Percentiles rank a stretch among this genome's conserved stretches.
Conservation (phyloP, 306 rosid genomes). For the Ceratonia siliqua region DNA sequence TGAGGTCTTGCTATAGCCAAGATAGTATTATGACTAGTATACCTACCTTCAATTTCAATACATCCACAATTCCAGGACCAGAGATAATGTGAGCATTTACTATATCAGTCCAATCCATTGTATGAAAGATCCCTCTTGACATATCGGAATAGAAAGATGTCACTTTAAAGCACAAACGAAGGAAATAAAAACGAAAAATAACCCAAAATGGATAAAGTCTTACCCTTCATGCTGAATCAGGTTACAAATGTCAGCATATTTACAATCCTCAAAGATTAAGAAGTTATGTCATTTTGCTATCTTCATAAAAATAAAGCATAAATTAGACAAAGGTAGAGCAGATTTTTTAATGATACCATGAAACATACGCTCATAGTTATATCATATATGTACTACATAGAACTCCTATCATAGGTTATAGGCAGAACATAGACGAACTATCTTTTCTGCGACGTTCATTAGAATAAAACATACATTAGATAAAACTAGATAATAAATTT, state of each 20-base stretch:
- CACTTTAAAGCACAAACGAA: neutral
- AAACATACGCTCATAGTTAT: slow-evolving; percentile 10
- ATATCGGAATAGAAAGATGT: slow-evolving; percentile 21
- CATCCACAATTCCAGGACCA: slow-evolving; percentile 93
- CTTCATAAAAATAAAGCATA: slow-evolving; percentile 46
- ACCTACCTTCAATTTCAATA: slow-evolving; percentile 80
- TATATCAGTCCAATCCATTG: slow-evolving; percentile 94
- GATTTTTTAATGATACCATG: slow-evolving; percentile 5
- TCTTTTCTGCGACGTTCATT: slow-evolving; percentile 66
- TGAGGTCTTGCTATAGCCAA: neutral
- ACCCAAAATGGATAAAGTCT: slow-evolving; percentile 10
- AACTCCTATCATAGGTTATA: slow-evolving; percentile 6
- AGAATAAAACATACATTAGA: slow-evolving; percentile 34
- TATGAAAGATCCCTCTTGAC: slow-evolving; percentile 80
- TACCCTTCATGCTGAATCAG: slow-evolving; percentile 97
- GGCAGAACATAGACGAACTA: neutral
- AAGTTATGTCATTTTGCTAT: slow-evolving; percentile 84
- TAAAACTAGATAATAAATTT: neutral
- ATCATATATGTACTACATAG: neutral
- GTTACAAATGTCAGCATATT: slow-evolving; percentile 93
- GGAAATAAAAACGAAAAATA: slow-evolving; percentile 15
- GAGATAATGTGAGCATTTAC: slow-evolving; percentile 91
- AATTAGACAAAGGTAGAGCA: slow-evolving; percentile 29
- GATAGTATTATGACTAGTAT: neutral
- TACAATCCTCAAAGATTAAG: slow-evolving; percentile 92